Percentiles rank a stretch among this genome's conserved stretches.
Evolutionary conservation across 2,329 filamentous ascomycete genomes (phyloP).

Genomic region (Hypomyces perniciosus): DNA sequence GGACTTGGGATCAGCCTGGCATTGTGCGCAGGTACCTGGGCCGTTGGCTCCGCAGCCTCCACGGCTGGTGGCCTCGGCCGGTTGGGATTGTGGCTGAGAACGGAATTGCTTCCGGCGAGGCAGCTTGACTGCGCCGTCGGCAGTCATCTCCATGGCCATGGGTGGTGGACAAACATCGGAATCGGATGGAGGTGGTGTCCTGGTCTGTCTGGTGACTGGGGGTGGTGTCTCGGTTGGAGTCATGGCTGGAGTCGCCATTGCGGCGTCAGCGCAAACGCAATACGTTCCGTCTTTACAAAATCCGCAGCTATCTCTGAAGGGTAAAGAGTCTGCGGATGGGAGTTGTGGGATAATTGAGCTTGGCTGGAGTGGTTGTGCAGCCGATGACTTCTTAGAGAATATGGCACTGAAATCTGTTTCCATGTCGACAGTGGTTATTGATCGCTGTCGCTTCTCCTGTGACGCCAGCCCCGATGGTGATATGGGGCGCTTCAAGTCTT

Average conservation of each 20-base stretch:
- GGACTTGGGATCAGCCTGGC: constrained; percentile 68
- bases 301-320: constrained; percentile 64
- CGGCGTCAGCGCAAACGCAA: constrained; percentile 69
- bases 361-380: constrained; percentile 14
- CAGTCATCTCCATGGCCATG: constrained; percentile 52
- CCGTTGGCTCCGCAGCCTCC: constrained; percentile 58
- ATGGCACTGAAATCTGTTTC: constrained; percentile 71
- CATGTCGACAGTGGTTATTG: constrained; percentile 51
- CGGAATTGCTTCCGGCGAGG: constrained; percentile 35
- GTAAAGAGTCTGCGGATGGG: constrained; percentile 31
- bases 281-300: constrained; percentile 80
- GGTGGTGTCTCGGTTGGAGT: constrained; percentile 35
- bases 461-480: constrained; percentile 39
- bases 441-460: constrained; percentile 51
- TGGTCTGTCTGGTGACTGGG: constrained; percentile 41
- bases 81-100: constrained; percentile 21
- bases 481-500: constrained; percentile 43
- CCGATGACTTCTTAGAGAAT: constrained; percentile 45
- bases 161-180: constrained; percentile 47
- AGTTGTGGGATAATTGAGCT: constrained; percentile 26
- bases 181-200: constrained; percentile 56
- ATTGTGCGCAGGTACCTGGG: constrained; percentile 74
- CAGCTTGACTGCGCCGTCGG: constrained; percentile 55
- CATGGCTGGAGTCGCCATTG: constrained; percentile 35
- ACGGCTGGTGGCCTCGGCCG: background rate